Conservation (phyloP, 2,329 filamentous ascomycete species). For the Phaeosphaeria sp. region DNA sequence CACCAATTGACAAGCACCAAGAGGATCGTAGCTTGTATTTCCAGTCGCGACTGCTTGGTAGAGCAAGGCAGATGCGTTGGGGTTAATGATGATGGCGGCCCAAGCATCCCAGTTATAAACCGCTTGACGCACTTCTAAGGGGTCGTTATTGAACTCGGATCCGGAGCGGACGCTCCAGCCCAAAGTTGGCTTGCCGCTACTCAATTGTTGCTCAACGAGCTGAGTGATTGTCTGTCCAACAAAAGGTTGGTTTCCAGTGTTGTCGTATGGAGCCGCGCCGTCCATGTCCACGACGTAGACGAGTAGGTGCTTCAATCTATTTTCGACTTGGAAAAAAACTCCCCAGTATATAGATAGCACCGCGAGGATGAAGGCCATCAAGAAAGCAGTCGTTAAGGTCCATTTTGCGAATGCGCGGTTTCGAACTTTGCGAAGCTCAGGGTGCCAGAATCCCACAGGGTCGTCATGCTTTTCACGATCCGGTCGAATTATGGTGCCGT, state of each 20-base stretch:
- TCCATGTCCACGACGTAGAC: constrained; percentile 71
- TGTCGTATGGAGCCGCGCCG: constrained; percentile 60
- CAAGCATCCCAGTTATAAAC: constrained; percentile 66
- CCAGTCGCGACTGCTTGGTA: constrained; percentile 61
- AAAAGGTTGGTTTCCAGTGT: constrained; percentile 52
- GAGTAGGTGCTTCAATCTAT: constrained; percentile 51
- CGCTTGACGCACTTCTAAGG: constrained; percentile 61
- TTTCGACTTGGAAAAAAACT: constrained; percentile 59
- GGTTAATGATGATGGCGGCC: constrained; percentile 67
- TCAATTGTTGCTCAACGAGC: constrained; percentile 53
- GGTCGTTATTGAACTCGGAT: constrained; percentile 62
- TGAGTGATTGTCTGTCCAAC: constrained; percentile 63
- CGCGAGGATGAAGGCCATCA: constrained; percentile 63
- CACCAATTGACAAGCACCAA: constrained; percentile 64
- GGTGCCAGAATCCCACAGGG: constrained; percentile 57
- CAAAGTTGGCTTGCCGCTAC: constrained; percentile 49
- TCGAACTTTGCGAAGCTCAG: constrained; percentile 47
- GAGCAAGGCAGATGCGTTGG: constrained; percentile 66
- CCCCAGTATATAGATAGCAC: constrained; percentile 69
- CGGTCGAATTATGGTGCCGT: constrained; percentile 11
- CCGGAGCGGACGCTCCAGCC: constrained; percentile 59
- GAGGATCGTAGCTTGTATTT: constrained; percentile 66
- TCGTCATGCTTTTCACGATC: constrained; percentile 24
- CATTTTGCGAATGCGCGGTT: constrained; percentile 51
- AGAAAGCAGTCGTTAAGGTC: constrained; percentile 54